phyloP scores from a whole-genome alignment of 2,329 filamentous ascomycete genomes.

The Tolypocladium endophyticum region DNA sequence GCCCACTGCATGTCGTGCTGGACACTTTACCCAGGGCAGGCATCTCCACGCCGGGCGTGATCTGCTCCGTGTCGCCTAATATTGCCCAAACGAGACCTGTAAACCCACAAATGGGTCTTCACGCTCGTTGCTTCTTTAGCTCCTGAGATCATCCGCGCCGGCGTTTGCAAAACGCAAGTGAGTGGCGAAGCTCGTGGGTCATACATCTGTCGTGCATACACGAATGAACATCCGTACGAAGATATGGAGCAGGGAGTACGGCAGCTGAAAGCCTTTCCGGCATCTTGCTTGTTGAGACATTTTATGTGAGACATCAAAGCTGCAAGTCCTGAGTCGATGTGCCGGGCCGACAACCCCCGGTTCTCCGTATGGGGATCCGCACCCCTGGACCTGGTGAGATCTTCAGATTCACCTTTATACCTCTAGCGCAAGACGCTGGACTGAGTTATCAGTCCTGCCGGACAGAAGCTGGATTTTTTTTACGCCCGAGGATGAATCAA shows the following conservation, averaged over 20 bases:
- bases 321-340: background rate
- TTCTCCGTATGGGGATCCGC: background rate
- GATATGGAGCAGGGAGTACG: background rate
- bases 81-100: background rate
- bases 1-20: background rate
- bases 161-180: background rate
- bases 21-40: background rate
- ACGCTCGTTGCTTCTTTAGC: background rate
- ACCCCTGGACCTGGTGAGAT: background rate
- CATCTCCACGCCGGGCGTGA: background rate
- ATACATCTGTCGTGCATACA: background rate
- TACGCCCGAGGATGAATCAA: no score
- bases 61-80: background rate
- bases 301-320: background rate
- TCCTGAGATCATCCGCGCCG: background rate
- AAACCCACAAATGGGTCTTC: background rate
- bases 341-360: background rate
- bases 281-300: background rate
- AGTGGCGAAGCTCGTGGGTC: background rate
- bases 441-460: background rate
- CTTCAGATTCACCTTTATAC: background rate
- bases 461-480: background rate
- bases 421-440: background rate
- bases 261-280: background rate
- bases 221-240: background rate